Conservation (phyloP, 768 basidiomycete species). For the Russula compacta region DNA sequence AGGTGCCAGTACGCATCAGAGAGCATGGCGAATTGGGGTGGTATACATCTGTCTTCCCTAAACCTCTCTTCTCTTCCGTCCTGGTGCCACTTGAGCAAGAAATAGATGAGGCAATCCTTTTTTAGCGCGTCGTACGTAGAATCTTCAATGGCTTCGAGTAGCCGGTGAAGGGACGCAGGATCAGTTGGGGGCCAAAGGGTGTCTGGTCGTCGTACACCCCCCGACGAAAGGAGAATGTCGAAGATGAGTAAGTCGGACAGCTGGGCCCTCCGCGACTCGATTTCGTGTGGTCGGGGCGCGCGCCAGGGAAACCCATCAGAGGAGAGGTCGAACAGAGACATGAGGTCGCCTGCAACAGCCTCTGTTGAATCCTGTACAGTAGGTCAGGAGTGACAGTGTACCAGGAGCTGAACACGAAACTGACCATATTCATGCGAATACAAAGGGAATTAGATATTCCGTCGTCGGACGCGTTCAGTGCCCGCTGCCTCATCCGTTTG, state of each 20-base stretch:
- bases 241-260: slow-evolving; percentile 62
- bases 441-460: too few relatives aligned
- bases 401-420: background rate
- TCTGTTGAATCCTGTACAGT: slow-evolving; percentile 5
- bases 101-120: slow-evolving; percentile 74
- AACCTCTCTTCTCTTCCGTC: slow-evolving; percentile 51
- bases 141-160: slow-evolving; percentile 51
- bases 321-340: slow-evolving; percentile 42
- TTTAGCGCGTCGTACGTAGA: slow-evolving; percentile 68
- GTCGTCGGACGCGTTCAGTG: too few relatives aligned
- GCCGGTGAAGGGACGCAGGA: slow-evolving; percentile 39
- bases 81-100: slow-evolving; percentile 69
- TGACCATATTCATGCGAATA: background rate
- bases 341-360: slow-evolving; percentile 6
- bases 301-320: slow-evolving; percentile 51
- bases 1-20: slow-evolving; percentile 84
- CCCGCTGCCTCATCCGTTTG: background rate
- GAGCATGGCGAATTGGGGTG: slow-evolving; percentile 64
- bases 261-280: slow-evolving; percentile 50
- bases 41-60: slow-evolving; percentile 48
- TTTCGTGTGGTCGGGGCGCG: slow-evolving; percentile 42
- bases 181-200: slow-evolving; percentile 62
- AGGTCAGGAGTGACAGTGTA: background rate
- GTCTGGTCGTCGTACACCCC: slow-evolving; percentile 51
- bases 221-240: slow-evolving; percentile 60